Base-by-base conservation (phyloP, 495 filamentous ascomycete species). In the Xylaria grammica region DNA sequence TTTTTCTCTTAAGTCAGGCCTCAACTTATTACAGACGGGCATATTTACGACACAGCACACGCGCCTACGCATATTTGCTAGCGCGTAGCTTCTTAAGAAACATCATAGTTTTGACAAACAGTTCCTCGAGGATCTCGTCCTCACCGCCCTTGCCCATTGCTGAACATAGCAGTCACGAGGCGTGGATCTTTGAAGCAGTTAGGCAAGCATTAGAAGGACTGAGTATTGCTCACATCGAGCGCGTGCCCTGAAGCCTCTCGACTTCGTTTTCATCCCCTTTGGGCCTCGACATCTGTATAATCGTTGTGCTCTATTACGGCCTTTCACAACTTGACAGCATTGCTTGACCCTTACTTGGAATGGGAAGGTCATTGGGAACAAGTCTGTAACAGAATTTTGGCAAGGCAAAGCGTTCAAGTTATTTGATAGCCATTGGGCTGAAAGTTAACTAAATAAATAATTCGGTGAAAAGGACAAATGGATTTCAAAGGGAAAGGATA, bases 331-430 rank as follows among this genome's bases (percentile, higher is more conserved):
- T 24, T 24, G n/a, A 19, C 19, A 13, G 7, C 4, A 22, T 19
- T 19, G 22, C 52, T n/a, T 60, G 19, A 38, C 44, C 4, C 29
- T 11, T 36, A 4, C 8, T 17, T 49, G 5, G 29, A 24, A 49
- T 38, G 40, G 96, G 36, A 80, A 79, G 71, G 83, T 79, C 13
- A 85, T 92, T 67, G 91, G 96, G 49, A 92, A 92, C 68, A 90
- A 91, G 78, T 90, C 88, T n/a, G 86, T 88, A 52, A 89, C 90
- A 61, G 96, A 93, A 76, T 80, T 97, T 48, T 95, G 95, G n/a
- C 91, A 94, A 74, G 92, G 93, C 57, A 97, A 93, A 78, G 95
- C 95, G 46, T 94, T 98, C 81, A 97, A 93, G 59, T 34, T 61
- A 51, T 36, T 15, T 4, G n/a, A n/a, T 54, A 24, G n/a, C 7